These are phyloP conservation scores for Exophiala phaeomuriformis DNA, from an alignment of 2,329 filamentous ascomycete genomes.

Conservation along the genomic window DNA sequence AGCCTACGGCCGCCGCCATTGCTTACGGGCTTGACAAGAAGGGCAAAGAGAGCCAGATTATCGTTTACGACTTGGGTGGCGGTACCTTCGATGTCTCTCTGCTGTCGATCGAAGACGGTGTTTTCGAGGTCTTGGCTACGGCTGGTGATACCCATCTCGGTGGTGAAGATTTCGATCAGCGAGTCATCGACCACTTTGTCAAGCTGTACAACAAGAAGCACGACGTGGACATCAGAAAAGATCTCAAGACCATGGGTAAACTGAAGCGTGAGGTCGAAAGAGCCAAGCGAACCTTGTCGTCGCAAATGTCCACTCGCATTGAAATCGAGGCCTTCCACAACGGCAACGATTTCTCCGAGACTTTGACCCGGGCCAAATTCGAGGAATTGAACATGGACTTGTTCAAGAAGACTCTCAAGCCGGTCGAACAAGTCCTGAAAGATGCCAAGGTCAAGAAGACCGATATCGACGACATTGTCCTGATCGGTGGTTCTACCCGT, in stretches of 20 bases:
- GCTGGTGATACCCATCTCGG: constrained; percentile 95
- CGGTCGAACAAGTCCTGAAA: constrained; percentile 96
- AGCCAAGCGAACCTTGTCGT: constrained; percentile 96
- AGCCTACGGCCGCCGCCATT: constrained; percentile 90
- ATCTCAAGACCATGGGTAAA: constrained; percentile 97
- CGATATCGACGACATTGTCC: constrained; percentile 92
- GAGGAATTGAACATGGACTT: constrained; percentile 98
- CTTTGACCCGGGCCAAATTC: constrained; percentile 95
- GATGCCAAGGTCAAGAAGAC: constrained; percentile 95
- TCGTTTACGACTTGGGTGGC: constrained; percentile 90
- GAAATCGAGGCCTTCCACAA: constrained; percentile 97
- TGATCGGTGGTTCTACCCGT: constrained; percentile 97
- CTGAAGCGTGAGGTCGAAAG: constrained; percentile 99
- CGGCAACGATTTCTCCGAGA: constrained; percentile 97
- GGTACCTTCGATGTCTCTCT: constrained; percentile 93
- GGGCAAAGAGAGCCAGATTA: constrained; percentile 75
- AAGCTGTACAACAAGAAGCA: constrained; percentile 99
- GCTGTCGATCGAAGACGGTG: constrained; percentile 81
- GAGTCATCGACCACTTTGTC: constrained; percentile 90
- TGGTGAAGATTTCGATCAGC: constrained; percentile 98
- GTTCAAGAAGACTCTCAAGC: constrained; percentile 99
- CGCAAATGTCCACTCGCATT: constrained; percentile 85
- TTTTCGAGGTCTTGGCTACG: constrained; percentile 90
- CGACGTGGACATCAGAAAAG: constrained; percentile 83
- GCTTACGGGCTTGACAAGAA: constrained; percentile 90